A percentile compares a stretch with the other conserved stretches of the same genome.
Evolutionary conservation across 495 filamentous ascomycete genomes (phyloP).

Genomic region (Daldinia grandis): DNA sequence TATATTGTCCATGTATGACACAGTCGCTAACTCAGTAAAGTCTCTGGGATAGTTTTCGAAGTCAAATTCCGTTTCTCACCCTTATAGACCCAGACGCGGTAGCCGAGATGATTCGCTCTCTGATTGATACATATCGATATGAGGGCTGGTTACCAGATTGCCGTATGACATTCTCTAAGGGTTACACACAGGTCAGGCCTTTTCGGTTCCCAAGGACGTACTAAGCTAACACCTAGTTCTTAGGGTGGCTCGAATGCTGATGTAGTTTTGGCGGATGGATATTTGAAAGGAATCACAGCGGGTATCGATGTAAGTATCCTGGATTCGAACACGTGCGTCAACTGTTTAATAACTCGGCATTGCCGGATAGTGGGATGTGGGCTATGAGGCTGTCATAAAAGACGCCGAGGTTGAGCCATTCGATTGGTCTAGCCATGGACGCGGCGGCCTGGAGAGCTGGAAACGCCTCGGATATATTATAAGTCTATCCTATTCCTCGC

Average conservation of each 20-base stretch:
- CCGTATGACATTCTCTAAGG: constrained; percentile 69
- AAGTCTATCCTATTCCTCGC: background rate
- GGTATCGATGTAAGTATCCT: constrained; percentile 64
- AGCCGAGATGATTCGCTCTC: constrained; percentile 70
- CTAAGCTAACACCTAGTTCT: background rate
- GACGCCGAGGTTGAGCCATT: constrained; percentile 78
- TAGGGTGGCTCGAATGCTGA: constrained; percentile 87
- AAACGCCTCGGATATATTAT: constrained; percentile 70
- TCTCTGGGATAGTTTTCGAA: constrained; percentile 79
- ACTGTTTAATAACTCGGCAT: background rate
- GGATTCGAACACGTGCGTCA: background rate
- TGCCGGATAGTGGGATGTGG: constrained; percentile 65
- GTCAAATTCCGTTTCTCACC: constrained; percentile 74
- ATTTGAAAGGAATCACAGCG: constrained; percentile 69
- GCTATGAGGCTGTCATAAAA: constrained; percentile 75
- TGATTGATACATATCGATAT: constrained; percentile 77
- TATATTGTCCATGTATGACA: constrained; percentile 13
- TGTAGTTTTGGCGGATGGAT: constrained; percentile 73
- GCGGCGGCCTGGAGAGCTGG: constrained; percentile 74
- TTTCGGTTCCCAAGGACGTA: background rate
- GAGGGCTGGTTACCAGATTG: constrained; percentile 76
- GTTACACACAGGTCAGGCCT: constrained; percentile 68
- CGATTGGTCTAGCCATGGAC: constrained; percentile 76
- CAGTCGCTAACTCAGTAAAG: constrained; percentile 34
- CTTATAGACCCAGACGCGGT: constrained; percentile 71